These are phyloP conservation scores for Senna tora DNA, from an alignment of 306 rosid genomes.

Conservation along the genomic window DNA sequence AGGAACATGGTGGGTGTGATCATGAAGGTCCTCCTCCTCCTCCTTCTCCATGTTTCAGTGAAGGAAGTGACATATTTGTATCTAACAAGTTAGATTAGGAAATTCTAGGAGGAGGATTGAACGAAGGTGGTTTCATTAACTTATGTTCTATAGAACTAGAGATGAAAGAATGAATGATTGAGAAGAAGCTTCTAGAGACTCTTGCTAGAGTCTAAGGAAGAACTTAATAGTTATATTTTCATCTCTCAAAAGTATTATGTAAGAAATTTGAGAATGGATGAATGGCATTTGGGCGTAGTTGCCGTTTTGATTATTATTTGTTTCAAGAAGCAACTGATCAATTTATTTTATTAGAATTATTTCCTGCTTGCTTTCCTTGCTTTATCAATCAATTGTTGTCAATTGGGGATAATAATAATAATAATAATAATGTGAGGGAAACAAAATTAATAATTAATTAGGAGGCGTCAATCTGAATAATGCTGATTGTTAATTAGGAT, in stretches of 20 bases:
- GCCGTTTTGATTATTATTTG: background rate
- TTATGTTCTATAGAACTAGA: slow-evolving; percentile 13
- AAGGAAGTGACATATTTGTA: slow-evolving; percentile 33
- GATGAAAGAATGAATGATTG: slow-evolving; percentile 3
- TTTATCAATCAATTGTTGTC: slow-evolving; percentile 26
- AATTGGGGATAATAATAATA: no score
- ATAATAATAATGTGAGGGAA: no score
- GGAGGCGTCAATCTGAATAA: background rate
- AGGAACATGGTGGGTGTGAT: slow-evolving; percentile 11
- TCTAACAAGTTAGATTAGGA: slow-evolving; percentile 34
- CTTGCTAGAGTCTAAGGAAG: slow-evolving; percentile 10
- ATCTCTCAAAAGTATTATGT: slow-evolving; percentile 14
- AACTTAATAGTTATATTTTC: slow-evolving; percentile 19
- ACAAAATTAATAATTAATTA: background rate
- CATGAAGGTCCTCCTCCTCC: slow-evolving; percentile 39
- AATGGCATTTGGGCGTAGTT: slow-evolving; percentile 13
- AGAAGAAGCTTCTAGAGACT: background rate
- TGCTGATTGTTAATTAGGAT: slow-evolving; percentile 39
- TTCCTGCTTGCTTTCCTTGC: background rate
- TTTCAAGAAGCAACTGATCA: slow-evolving; percentile 32
- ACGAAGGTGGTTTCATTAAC: background rate
- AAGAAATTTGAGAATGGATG: slow-evolving; percentile 4
- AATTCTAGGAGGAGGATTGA: slow-evolving; percentile 14
- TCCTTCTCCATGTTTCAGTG: slow-evolving; percentile 47
- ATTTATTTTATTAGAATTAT: background rate